Base-by-base conservation (phyloP, 768 basidiomycete species). In the Fistulinella prunicolor region DNA sequence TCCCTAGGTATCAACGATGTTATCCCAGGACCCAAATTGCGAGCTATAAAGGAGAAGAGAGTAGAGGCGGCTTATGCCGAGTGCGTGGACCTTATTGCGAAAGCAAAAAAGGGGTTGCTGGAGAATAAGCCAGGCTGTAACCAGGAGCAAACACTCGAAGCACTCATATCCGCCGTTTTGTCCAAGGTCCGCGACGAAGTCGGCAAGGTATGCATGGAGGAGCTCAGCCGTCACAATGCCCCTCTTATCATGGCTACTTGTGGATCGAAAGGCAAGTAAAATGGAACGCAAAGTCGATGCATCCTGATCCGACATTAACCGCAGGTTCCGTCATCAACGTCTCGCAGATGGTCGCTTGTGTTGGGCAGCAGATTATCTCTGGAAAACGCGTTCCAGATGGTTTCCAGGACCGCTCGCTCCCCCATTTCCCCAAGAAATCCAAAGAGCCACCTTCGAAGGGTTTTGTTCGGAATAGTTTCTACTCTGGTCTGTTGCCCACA, bases 261-360 rank as follows among this genome's bases (percentile, higher is more conserved):
- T 71, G 95, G 95, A 66, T 98, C 96, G 6, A 98, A 98, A 79
- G 96, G 95, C 89, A 47, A 39, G 69, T 55, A 17, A 37, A 46
- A 22, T 9, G 7, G 23, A 42, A 44, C 26, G 28, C 44, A 19
- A 47, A 22, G 13, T 36, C 0, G 10, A 42, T n/a, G 4, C 1
- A 17, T 44, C 38, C 30, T 45, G 9, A 47, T 26, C 17, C 45
- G 14, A 51, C 44, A 34, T 49, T 37, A 9, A 26, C n/a, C 35
- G n/a, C 52, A 88, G 95, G 96, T 67, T 98, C 96, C 61, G 90
- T 93, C 53, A 95, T 99, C 71, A 99, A 99, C 69, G 96, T 99
- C 46, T 95, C 93, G 20, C 96, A 99, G 72, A 99, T 99, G 96
- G 95, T 98, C 44, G 96, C 95, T 62, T 97, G 95, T 81, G 96